Base-by-base conservation (phyloP, 306 rosid species). In the Calophaca sinica region DNA sequence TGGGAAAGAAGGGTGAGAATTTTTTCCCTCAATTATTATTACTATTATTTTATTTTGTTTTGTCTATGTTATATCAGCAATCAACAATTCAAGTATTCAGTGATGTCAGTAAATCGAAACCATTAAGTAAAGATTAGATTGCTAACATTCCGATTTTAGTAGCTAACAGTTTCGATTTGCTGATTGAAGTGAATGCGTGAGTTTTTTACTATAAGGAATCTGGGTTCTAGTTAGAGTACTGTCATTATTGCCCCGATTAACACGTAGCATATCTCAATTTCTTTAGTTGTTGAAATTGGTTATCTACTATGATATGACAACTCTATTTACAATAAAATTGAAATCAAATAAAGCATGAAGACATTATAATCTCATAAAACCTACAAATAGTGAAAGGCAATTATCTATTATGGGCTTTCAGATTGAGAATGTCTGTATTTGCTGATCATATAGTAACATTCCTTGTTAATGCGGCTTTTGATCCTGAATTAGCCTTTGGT, bases 1-100 rank as follows among this genome's bases (percentile, higher is more conserved):
- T 88, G 93, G 97, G 96, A 92, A 82, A 85, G 96, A 89, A 77
- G 87, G 96, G 94, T 91, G 81, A 36, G 77, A 20, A 29, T 68
- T 42, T 39, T 63, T 54, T 46, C 55, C 14, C 62, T 73, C 65
- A 41, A 12, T 9, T 71, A 2, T 53, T n/a, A n/a, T n/a, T n/a
- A n/a, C n/a, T n/a, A n/a, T n/a, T 51, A 45, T n/a, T 62, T 20
- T 70, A 54, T 70, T 54, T 53, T 0, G 7, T 72, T 52, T 53
- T 15, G 10, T 39, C 51, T 39, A 14, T 54, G 28, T 26, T 39
- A n/a, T 45, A 45, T 45, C 13, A 8, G 48, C 3, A 42, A 7
- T 42, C 48, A 4, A 4, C 1, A 38, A 38, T 38, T 38, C 4
- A 42, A 42, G 48, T 42, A 42, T 42, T 7, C 48, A 42, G 9